Evolutionary conservation across 805 yeast genomes (phyloP).

Genomic region (Vanderwaltozyma polyspora): DNA sequence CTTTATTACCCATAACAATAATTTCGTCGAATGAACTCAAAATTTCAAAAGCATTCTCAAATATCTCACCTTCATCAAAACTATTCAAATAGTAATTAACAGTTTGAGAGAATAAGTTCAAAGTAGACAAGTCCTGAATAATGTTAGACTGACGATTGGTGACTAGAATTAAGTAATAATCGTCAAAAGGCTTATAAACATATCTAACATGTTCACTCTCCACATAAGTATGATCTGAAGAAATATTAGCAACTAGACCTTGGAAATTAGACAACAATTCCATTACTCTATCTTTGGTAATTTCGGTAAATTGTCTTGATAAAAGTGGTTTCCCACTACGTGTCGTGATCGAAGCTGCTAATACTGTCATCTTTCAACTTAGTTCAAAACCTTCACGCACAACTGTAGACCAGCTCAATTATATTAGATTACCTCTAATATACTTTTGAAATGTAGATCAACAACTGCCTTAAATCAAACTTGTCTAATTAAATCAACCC

Average conservation of each 20-base stretch:
- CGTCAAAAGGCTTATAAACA: slow-evolving; percentile 93
- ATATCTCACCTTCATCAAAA: slow-evolving; percentile 73
- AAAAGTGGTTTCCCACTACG: slow-evolving; percentile 87
- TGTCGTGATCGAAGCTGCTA: slow-evolving; percentile 91
- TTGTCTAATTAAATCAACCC: too few relatives aligned
- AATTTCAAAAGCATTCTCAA: slow-evolving; percentile 77
- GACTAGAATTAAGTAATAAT: slow-evolving; percentile 77
- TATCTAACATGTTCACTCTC: slow-evolving; percentile 88
- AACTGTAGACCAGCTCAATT: too few relatives aligned
- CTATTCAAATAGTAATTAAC: slow-evolving; percentile 61
- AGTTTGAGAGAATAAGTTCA: slow-evolving; percentile 73
- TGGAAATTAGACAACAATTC: slow-evolving; percentile 82
- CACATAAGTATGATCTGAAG: slow-evolving; percentile 81
- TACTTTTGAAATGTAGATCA: too few relatives aligned
- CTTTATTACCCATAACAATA: slow-evolving; percentile 83
- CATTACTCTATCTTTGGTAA: slow-evolving; percentile 75
- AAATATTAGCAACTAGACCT: slow-evolving; percentile 52
- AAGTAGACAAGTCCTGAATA: slow-evolving; percentile 86
- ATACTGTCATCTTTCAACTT: slow-evolving; percentile 52
- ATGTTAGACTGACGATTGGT: slow-evolving; percentile 88
- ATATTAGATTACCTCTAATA: too few relatives aligned
- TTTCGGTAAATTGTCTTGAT: slow-evolving; percentile 83
- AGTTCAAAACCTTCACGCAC: too few relatives aligned
- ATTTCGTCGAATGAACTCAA: slow-evolving; percentile 91
- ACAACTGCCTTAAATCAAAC: too few relatives aligned